phyloP scores from a whole-genome alignment of 805 yeast genomes.

The Wickerhamomyces kurtzmanii region DNA sequence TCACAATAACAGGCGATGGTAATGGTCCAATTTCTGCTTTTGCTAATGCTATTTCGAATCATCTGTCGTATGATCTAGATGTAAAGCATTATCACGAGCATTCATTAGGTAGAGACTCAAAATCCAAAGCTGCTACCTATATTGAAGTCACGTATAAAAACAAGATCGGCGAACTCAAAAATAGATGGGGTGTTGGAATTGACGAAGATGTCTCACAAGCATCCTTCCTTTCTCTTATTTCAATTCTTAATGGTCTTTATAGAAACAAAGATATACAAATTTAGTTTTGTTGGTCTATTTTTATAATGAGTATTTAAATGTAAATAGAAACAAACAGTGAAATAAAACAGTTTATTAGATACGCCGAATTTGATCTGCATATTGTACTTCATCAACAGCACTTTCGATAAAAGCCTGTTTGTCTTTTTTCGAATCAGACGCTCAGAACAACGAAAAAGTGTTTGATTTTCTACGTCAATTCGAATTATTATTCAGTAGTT shows the following conservation, averaged over 20 bases:
- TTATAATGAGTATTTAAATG: too few relatives aligned
- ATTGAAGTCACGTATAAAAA: constrained; percentile 32
- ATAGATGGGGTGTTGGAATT: constrained; percentile 84
- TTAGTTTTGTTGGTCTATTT: too few relatives aligned
- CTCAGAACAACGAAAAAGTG: too few relatives aligned
- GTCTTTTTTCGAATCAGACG: too few relatives aligned
- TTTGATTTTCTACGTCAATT: too few relatives aligned
- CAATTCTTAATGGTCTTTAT: constrained; percentile 43
- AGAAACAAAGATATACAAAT: too few relatives aligned
- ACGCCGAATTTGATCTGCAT: too few relatives aligned
- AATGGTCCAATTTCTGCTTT: constrained; percentile 82
- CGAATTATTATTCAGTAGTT: too few relatives aligned
- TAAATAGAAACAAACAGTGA: too few relatives aligned
- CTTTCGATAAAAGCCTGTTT: too few relatives aligned
- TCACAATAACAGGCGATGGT: constrained; percentile 48
- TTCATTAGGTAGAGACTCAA: constrained; percentile 65
- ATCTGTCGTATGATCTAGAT: constrained; percentile 39
- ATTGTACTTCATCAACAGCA: too few relatives aligned
- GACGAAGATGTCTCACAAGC: constrained; percentile 79
- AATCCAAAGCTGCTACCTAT: constrained; percentile 70
- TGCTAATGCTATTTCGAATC: constrained; percentile 44
- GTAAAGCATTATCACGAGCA: constrained; percentile 73
- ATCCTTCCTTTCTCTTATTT: constrained; percentile 47
- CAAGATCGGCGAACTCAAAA: constrained; percentile 20
- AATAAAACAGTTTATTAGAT: too few relatives aligned